phyloP scores from a whole-genome alignment of 2,329 filamentous ascomycete species.

The Aspergillus neotritici region DNA sequence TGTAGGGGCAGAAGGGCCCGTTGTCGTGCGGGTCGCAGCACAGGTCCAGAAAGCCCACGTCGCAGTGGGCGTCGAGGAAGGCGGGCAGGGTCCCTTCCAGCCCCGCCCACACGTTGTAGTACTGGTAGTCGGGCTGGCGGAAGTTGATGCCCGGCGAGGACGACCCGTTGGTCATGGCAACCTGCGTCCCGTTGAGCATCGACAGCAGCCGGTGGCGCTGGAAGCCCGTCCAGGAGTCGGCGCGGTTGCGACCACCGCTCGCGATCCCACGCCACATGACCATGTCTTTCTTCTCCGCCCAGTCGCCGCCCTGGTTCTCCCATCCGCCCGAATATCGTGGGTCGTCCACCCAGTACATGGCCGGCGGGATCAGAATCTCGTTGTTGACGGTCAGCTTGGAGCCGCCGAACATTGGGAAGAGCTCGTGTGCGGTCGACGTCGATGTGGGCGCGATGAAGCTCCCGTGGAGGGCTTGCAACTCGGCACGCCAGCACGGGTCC shows the following conservation, averaged over 20 bases:
- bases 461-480: conserved; percentile 44
- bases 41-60: conserved; percentile 42
- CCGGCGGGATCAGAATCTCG: conserved; percentile 47
- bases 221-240: conserved; percentile 63
- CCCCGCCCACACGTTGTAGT: conserved; percentile 36
- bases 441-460: conserved; percentile 47
- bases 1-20: conserved; percentile 43
- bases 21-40: conserved; percentile 37
- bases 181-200: conserved; percentile 63
- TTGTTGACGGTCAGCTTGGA: conserved; percentile 49
- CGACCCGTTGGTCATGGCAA: conserved; percentile 45
- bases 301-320: conserved; percentile 31
- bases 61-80: conserved; percentile 37
- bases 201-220: conserved; percentile 70
- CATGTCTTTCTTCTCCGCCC: conserved; percentile 39
- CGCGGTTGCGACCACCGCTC: conserved; percentile 43
- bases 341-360: conserved; percentile 46
- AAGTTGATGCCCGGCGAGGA: conserved; percentile 26
- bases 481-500: conserved; percentile 43
- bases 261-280: conserved; percentile 47
- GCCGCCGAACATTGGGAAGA: conserved; percentile 48
- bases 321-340: conserved; percentile 38
- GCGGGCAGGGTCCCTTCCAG: conserved; percentile 28
- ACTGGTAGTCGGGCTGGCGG: conserved; percentile 32
- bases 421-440: conserved; percentile 37